Evolutionary conservation across 2,329 filamentous ascomycete genomes (phyloP).

Genomic region (Exophiala oligosperma): DNA sequence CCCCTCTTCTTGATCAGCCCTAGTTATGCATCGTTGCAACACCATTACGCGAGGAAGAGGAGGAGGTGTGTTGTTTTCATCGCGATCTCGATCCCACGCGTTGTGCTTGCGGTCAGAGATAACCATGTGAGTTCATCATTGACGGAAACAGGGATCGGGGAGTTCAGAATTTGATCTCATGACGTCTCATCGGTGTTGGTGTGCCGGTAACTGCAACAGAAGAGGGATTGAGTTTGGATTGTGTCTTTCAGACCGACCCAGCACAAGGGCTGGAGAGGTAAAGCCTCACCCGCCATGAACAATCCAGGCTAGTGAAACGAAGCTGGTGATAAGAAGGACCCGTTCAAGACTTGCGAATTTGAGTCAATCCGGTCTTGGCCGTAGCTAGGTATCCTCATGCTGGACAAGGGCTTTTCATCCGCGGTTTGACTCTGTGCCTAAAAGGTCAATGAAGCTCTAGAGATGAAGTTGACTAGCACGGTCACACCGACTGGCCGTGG

Average conservation of each 20-base stretch:
- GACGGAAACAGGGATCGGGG: constrained; percentile 6
- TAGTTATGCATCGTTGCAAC: constrained; percentile 11
- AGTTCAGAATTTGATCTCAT: constrained; percentile 5
- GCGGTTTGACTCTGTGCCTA: background rate
- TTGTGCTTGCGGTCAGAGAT: background rate
- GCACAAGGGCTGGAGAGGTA: constrained; percentile 11
- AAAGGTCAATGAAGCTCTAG: background rate
- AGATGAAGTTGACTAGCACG: constrained; percentile 1
- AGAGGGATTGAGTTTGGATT: constrained; percentile 6
- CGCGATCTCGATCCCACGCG: constrained; percentile 13
- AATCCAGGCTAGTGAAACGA: constrained; percentile 19
- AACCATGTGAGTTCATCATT: background rate
- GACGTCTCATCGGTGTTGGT: constrained; percentile 5
- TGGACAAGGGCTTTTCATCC: background rate
- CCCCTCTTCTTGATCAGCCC: constrained; percentile 12
- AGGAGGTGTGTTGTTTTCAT: background rate
- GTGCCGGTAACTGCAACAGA: background rate
- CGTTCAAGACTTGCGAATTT: background rate
- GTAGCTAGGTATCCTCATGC: background rate
- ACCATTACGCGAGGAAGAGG: constrained; percentile 11
- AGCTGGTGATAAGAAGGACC: constrained; percentile 5
- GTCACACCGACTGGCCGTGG: constrained; percentile 7
- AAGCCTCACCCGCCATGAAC: constrained; percentile 13
- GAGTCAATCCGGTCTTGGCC: background rate
- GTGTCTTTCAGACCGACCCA: background rate